Base-by-base conservation (phyloP, 1,284 basidiomycete genomes). In the Porogramme epimiltina region DNA sequence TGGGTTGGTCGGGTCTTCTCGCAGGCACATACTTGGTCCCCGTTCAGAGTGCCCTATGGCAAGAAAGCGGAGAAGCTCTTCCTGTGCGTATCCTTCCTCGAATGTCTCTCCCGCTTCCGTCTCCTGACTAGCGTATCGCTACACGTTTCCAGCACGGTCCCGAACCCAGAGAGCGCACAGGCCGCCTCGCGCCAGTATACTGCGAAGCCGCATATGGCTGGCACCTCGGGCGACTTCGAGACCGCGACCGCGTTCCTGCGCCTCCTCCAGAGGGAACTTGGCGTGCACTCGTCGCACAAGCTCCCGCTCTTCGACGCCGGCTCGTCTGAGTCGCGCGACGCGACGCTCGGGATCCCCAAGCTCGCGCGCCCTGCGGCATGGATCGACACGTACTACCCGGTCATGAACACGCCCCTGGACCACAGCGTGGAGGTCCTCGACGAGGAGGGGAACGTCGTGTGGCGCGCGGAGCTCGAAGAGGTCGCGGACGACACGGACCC, bases 351-450 rank as follows among this genome's bases (percentile, higher is more conserved):
- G 9, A 76, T 84, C 45, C 76, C 80, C 3, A 71, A 68, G 60
- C 68, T 73, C 39, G 68, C 56, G 18, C 66, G 64, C 20, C 85
- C 89, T 0, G 74, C 74, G 4, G 88, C 89, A 26, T 93, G 90
- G 90, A 84, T 92, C 56, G 87, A 91, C 61, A 76, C 78, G 31
- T 95, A 95, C 70, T 93, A 87, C 67, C 92, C 94, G 1, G 73
- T 93, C 28, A 73, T 95, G 73, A 91, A 94, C 68, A 88, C 82
- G 2, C 84, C 89, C 1, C 73, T 87, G 4, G 80, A 86, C 45
- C 79, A 81, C 43, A 78, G 75, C 52, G 66, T 92, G 3, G 75
- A 85, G 52, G 82, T 92, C 33, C 64, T 91, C 20, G 78, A 73
- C 24, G 73, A 74, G 4, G 72, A 82, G 38, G 85, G 82, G 0